Conservation (phyloP, 768 basidiomycete genomes). For the Lepiota venenata region DNA sequence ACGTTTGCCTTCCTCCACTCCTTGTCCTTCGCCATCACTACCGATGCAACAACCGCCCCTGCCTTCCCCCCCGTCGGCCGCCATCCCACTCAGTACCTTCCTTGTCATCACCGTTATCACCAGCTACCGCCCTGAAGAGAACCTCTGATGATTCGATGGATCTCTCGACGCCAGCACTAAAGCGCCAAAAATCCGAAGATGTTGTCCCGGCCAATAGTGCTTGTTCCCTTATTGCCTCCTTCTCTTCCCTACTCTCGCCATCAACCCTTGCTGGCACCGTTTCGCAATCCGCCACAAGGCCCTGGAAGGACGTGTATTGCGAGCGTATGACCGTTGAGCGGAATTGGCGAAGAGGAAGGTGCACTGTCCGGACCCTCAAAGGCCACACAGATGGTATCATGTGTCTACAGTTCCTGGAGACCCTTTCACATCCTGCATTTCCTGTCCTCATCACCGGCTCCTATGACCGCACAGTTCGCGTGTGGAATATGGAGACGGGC, state of each 20-base stretch:
- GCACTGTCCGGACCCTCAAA: slow-evolving; percentile 77
- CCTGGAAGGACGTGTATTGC: slow-evolving; percentile 98
- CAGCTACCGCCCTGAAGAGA: slow-evolving; percentile 23
- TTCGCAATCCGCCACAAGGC: slow-evolving; percentile 60
- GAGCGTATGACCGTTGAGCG: slow-evolving; percentile 95
- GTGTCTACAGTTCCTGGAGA: slow-evolving; percentile 94
- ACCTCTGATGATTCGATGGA: slow-evolving; percentile 26
- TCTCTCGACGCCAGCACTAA: slow-evolving; percentile 34
- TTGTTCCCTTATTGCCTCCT: slow-evolving; percentile 11
- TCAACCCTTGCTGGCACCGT: slow-evolving; percentile 21
- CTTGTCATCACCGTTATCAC: slow-evolving; percentile 16
- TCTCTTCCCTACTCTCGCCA: slow-evolving; percentile 12
- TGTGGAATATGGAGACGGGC: slow-evolving; percentile 97
- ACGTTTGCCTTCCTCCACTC: slow-evolving; percentile 1
- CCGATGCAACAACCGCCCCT: slow-evolving; percentile 26
- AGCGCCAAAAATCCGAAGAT: slow-evolving; percentile 47
- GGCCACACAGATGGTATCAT: slow-evolving; percentile 97
- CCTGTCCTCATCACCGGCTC: slow-evolving; percentile 97
- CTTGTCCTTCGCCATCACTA: slow-evolving; percentile 22
- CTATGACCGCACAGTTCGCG: slow-evolving; percentile 89
- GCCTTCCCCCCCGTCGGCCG: slow-evolving; percentile 23
- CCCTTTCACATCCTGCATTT: slow-evolving; percentile 76
- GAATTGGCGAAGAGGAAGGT: slow-evolving; percentile 95
- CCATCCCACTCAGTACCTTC: slow-evolving; percentile 24
- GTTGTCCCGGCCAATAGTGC: slow-evolving; percentile 11